Base-by-base conservation (phyloP, 306 rosid genomes). In the Prunus kanzakura region DNA sequence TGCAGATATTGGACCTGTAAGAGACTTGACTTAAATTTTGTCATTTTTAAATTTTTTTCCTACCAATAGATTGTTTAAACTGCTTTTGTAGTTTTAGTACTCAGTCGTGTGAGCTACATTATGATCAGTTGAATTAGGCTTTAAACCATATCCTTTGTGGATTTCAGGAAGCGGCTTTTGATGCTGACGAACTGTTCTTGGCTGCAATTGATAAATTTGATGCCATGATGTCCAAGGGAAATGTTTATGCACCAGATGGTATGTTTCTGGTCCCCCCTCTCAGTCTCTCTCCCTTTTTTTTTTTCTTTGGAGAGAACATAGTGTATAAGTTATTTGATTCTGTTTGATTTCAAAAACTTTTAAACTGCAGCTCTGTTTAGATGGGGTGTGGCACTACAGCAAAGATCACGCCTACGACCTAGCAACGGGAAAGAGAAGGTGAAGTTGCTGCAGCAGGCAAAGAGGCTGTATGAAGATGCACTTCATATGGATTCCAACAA, bases 141-240 rank as follows among this genome's bases (percentile, higher is more conserved):
- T 41, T 27, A 67, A 55, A 32, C 43, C 56, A 56, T 32, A 63
- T 55, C 43, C 25, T 64, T 84, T 73, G 82, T 75, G 76, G 52
- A 65, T 83, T 80, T 78, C 89, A 94, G 98, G 93, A 85, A 71
- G 91, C 96, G 49, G 89, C 97, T 71, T 85, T 85, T 73, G 98
- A 94, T 84, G 98, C 98, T 20, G 98, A 94, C 83, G 87, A 85
- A 77, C 93, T 95, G 56, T 95, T 90, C 84, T 80, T 95, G 84
- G 99, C 99, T 82, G 97, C 99, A 75, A 95, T 95, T 65, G 97
- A 95, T 76, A 95, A 95, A 81, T 95, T 95, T 75, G 89, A 92
- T 86, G 96, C 99, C 18, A 90, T 95, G 96, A 79, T 92, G 86
- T 86, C 95, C 51, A 92, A 87, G 80, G 93, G 99, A 84, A 95